Conservation (phyloP, 345 rosid species). For the Rhodamnia argentea region DNA sequence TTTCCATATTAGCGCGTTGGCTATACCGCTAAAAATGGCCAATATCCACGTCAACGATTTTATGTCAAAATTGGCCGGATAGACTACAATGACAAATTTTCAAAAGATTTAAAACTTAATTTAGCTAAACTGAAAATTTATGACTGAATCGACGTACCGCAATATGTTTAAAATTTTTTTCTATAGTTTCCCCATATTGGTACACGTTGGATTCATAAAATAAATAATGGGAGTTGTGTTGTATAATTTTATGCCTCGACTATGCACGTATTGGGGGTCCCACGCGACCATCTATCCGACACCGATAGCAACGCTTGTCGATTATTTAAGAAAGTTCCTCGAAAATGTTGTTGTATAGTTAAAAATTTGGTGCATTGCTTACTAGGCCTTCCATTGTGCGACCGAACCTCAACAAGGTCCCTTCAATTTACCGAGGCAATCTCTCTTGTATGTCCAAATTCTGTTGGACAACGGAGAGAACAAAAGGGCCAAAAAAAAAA, state of each 20-base stretch:
- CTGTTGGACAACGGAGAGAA: neutral
- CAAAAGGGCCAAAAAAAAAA: neutral
- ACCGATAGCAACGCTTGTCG: neutral
- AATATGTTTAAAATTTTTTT: neutral
- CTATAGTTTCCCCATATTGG: neutral
- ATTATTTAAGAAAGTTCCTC: neutral
- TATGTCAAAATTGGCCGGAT: too few relatives aligned
- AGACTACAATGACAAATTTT: too few relatives aligned
- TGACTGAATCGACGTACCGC: too few relatives aligned
- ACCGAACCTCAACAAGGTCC: neutral
- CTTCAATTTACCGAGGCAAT: neutral
- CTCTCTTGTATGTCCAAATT: neutral
- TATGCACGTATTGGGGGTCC: neutral
- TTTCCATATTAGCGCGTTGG: too few relatives aligned
- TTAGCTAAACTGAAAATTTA: too few relatives aligned
- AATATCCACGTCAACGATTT: too few relatives aligned
- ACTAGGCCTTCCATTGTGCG: neutral
- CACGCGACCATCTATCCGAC: neutral
- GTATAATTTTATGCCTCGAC: neutral
- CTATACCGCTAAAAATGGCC: too few relatives aligned
- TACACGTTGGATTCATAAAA: neutral
- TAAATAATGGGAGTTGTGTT: too few relatives aligned
- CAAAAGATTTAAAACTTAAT: too few relatives aligned
- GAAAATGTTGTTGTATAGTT: neutral
- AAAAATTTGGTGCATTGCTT: neutral